Conservation (phyloP, 192 early-diverging fungal genomes). For the Phlyctochytrium bullatum region DNA sequence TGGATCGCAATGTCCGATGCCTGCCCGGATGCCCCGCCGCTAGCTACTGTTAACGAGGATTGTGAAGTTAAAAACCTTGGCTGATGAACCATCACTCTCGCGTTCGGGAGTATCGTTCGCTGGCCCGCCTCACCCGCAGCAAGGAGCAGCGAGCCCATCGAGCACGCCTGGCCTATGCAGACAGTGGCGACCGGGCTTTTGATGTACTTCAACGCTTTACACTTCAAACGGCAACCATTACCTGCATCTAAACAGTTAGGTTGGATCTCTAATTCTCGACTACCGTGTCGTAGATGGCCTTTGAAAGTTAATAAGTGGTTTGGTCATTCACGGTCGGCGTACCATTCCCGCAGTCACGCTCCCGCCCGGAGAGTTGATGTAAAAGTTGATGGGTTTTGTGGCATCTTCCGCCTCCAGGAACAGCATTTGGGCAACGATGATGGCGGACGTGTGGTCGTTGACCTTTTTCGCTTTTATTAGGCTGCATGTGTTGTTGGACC, state of each 20-base stretch:
- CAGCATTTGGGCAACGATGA: slow-evolving; percentile 92
- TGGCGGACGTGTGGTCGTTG: slow-evolving; percentile 77
- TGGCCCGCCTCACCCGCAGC: slow-evolving; percentile 87
- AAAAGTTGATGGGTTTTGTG: slow-evolving; percentile 89
- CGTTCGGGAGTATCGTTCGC: slow-evolving; percentile 83
- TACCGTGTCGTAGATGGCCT: slow-evolving; percentile 47
- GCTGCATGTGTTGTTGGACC: neutral
- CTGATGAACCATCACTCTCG: slow-evolving; percentile 97
- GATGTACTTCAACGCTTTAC: slow-evolving; percentile 72
- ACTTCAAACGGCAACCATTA: slow-evolving; percentile 3
- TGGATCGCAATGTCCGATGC: slow-evolving; percentile 98
- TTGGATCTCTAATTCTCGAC: slow-evolving; percentile 4
- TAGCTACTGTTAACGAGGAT: slow-evolving; percentile 26
- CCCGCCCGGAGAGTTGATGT: slow-evolving; percentile 98
- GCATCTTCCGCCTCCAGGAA: slow-evolving; percentile 94
- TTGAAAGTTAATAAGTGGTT: slow-evolving; percentile 1
- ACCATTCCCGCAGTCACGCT: slow-evolving; percentile 91
- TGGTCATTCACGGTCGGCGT: no score
- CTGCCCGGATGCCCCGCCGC: slow-evolving; percentile 90
- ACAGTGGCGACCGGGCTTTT: slow-evolving; percentile 88
- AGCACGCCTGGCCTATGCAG: slow-evolving; percentile 96
- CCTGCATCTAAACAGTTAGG: slow-evolving; percentile 5
- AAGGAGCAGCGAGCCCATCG: slow-evolving; percentile 94
- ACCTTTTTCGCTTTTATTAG: no score
- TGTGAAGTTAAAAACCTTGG: slow-evolving; percentile 48